A percentile compares a stretch with the other conserved stretches of the same genome.
Conservation (phyloP, 2,329 filamentous ascomycete genomes). For the Xylaria sp. region DNA sequence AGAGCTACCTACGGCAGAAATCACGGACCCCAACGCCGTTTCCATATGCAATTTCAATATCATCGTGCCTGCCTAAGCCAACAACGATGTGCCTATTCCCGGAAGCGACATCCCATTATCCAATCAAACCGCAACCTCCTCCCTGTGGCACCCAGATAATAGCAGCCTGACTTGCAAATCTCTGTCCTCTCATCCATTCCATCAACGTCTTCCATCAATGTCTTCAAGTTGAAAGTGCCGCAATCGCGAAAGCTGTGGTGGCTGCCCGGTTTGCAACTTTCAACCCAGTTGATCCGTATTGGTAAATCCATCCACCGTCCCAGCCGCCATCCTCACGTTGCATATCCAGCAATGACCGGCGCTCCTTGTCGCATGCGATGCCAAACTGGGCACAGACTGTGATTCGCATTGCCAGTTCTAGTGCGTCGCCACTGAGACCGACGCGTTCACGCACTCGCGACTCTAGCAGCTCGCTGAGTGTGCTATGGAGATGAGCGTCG, state of each 20-base stretch:
- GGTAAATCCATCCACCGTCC: conserved; percentile 26
- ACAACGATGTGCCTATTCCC: no score
- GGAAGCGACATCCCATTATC: no score
- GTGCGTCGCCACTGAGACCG: conserved; percentile 23
- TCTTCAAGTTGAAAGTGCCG: conserved; percentile 2
- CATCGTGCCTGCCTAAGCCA: no score
- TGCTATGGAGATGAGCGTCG: conserved; percentile 18
- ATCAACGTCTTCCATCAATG: neutral
- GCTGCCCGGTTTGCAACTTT: conserved; percentile 19
- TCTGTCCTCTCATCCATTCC: no score
- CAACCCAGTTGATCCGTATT: conserved; percentile 17
- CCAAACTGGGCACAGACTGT: conserved; percentile 27
- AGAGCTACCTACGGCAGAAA: no score
- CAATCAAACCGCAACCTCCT: no score
- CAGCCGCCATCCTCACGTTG: conserved; percentile 35
- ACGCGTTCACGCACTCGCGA: conserved; percentile 26
- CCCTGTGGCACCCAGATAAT: no score
- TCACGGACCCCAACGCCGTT: no score
- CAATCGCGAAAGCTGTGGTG: conserved; percentile 19
- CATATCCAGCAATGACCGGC: conserved; percentile 22
- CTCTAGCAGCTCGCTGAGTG: conserved; percentile 22
- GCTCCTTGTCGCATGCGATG: conserved; percentile 18
- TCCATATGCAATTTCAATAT: no score
- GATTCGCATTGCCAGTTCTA: conserved; percentile 29
- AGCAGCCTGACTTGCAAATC: no score